Percentiles rank a stretch among this genome's conserved stretches.
phyloP scores from a whole-genome alignment of 495 filamentous ascomycete genomes.

The Cercophora scortea region DNA sequence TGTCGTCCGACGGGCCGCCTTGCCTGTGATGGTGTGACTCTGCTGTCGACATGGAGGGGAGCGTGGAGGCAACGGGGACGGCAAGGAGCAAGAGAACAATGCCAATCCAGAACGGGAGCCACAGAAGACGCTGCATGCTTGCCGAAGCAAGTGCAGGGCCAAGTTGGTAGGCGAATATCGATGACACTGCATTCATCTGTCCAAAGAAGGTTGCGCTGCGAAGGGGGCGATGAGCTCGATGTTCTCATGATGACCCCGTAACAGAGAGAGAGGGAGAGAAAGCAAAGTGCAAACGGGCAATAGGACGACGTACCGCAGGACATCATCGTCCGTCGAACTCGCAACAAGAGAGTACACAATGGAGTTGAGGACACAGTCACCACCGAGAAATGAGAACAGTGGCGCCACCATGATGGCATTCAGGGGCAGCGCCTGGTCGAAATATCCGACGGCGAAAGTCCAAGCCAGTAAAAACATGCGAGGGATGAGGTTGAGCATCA shows the following conservation, averaged over 20 bases:
- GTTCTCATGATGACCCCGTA: too few relatives aligned
- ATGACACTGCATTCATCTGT: conserved; percentile 32
- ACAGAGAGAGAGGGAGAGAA: neutral
- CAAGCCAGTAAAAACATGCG: conserved; percentile 32
- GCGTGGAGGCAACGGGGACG: conserved; percentile 19
- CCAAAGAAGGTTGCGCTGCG: conserved; percentile 37
- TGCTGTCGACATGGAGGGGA: conserved; percentile 4
- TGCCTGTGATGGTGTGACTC: neutral
- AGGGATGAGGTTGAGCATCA: conserved; percentile 33
- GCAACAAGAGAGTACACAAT: conserved; percentile 36
- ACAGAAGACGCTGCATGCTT: conserved; percentile 29
- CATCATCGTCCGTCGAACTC: conserved; percentile 28
- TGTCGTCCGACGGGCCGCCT: neutral
- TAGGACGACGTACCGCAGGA: conserved; percentile 23
- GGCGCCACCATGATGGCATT: conserved; percentile 28
- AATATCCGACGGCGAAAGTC: conserved; percentile 31
- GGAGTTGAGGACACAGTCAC: conserved; percentile 40
- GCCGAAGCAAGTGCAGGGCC: conserved; percentile 35
- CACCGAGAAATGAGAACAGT: conserved; percentile 32
- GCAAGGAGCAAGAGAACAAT: conserved; percentile 28
- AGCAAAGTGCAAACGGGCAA: too few relatives aligned
- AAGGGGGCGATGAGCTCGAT: neutral
- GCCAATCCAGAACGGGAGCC: conserved; percentile 34
- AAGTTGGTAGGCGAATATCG: conserved; percentile 29
- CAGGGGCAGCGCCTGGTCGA: conserved; percentile 27